A percentile compares a stretch with the other conserved stretches of the same genome.
phyloP scores from a whole-genome alignment of 1,139 yeast species.

The Kodamaea sp. region DNA sequence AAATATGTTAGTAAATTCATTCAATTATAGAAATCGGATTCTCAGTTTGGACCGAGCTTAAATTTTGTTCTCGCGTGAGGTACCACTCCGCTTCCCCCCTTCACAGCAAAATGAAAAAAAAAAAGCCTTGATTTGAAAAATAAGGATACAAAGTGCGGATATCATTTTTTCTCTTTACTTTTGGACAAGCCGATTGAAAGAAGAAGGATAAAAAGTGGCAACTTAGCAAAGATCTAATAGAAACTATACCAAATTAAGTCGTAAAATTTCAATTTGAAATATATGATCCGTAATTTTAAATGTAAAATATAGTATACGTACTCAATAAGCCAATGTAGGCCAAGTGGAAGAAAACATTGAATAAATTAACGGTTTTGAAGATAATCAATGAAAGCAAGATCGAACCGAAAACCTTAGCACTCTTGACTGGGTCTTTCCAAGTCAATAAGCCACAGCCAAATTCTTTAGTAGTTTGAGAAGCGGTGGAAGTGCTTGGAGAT shows the following conservation, averaged over 20 bases:
- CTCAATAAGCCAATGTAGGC: slow-evolving; percentile 46
- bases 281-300: background rate
- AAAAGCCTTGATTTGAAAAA: background rate
- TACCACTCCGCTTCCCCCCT: too few species aligned
- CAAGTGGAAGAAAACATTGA: slow-evolving; percentile 62
- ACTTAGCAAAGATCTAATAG: background rate
- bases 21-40: slow-evolving; percentile 8
- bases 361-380: slow-evolving; percentile 65
- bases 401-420: slow-evolving; percentile 75
- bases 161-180: background rate
- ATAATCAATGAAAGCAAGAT: slow-evolving; percentile 56
- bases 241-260: background rate
- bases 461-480: slow-evolving; percentile 15
- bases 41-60: background rate
- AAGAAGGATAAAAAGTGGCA: background rate
- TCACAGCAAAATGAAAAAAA: background rate
- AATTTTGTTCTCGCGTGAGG: too few species aligned
- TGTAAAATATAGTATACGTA: slow-evolving; percentile 22
- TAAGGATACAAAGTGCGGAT: background rate
- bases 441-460: slow-evolving; percentile 46
- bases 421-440: slow-evolving; percentile 78
- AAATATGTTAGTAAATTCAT: slow-evolving; percentile 13
- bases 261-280: background rate
- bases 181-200: background rate
- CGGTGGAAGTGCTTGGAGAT: slow-evolving; percentile 10